A percentile compares a stretch with the other conserved stretches of the same genome.
Conservation (phyloP, 257 asterid species). For the Gentiana straminea region DNA sequence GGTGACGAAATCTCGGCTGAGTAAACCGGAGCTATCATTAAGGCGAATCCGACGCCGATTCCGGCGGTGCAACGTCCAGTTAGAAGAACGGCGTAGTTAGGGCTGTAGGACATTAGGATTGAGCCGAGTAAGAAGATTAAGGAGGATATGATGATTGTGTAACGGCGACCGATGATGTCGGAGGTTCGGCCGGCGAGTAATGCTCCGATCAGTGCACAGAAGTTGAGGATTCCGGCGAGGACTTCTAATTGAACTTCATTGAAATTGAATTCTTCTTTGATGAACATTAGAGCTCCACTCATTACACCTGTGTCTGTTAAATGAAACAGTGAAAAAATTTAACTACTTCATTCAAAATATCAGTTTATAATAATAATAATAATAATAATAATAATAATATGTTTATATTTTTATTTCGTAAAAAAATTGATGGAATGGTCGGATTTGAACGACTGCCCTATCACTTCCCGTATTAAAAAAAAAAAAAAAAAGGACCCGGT, state of each 20-base stretch:
- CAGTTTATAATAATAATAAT: no score
- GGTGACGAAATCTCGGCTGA: slow-evolving; percentile 71
- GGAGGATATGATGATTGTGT: slow-evolving; percentile 45
- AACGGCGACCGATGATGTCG: slow-evolving; percentile 55
- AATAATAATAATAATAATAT: no score
- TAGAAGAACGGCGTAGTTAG: slow-evolving; percentile 37
- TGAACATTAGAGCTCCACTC: slow-evolving; percentile 80
- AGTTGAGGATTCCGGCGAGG: slow-evolving; percentile 55
- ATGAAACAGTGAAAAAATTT: neutral
- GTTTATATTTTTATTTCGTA: no score
- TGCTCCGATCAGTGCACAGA: slow-evolving; percentile 59
- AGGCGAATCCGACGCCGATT: slow-evolving; percentile 72
- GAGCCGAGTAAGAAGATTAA: slow-evolving; percentile 56
- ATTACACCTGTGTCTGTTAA: slow-evolving; percentile 65
- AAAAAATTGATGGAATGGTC: no score
- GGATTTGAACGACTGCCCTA: no score
- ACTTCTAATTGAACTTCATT: slow-evolving; percentile 43
- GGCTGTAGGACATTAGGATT: slow-evolving; percentile 57
- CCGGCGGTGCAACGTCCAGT: slow-evolving; percentile 59
- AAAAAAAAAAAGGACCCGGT: no score
- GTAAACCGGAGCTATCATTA: slow-evolving; percentile 83
- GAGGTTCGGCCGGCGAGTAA: slow-evolving; percentile 64
- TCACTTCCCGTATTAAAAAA: no score
- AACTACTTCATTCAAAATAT: no score
- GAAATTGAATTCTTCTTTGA: slow-evolving; percentile 49